Evolutionary conservation across 2,329 filamentous ascomycete genomes (phyloP), one percentile per base, ranked within the genome.

Genomic region (Elsinoe perseae): DNA sequence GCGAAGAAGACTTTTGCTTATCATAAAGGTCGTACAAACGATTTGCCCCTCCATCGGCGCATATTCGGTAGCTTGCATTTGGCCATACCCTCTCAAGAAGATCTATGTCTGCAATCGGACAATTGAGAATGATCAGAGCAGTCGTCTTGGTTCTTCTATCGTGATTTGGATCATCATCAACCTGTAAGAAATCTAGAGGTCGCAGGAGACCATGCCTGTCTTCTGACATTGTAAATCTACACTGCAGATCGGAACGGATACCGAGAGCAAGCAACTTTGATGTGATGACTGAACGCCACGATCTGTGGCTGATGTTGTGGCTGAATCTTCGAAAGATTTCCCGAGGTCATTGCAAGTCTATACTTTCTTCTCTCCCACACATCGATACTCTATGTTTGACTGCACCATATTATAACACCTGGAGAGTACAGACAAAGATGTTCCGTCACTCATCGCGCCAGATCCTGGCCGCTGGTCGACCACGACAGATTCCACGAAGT

Each of bases 1-100:
- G 28, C 21, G 38, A 21, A 12, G 50, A 34, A 9, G 32, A 32
- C 3, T 57, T 40, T 8, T 54, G 42, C 3, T 44, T 20, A 2
- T 12, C 20, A 61, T 77, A 71, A 61, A 77, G 73, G 61, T 82
- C 70, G 61, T 79, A 77, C 18, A 96, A 78, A 34, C 82, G 79
- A 66, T 97, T 95, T 44, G 91, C 91, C 21, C 90, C 93, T 56
- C 91, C 93, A 73, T 98, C 93, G 25, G 90, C 93, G 58, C 90
- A 95, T 54, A 97, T 77, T 21, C 80, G 81, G 59, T 84, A 79
- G 20, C 73, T 74, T 54, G 87, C 85, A 60, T 76, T 73, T 23
- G 66, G 65, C 72, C 76, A 77, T 10, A 79, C 66, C 9, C 70
- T 68, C 27, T 69, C 64, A 60, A 79, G 73, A 10, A 72, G 75